phyloP scores from a whole-genome alignment of 2,329 filamentous ascomycete genomes.

The Alternaria tenuissima region DNA sequence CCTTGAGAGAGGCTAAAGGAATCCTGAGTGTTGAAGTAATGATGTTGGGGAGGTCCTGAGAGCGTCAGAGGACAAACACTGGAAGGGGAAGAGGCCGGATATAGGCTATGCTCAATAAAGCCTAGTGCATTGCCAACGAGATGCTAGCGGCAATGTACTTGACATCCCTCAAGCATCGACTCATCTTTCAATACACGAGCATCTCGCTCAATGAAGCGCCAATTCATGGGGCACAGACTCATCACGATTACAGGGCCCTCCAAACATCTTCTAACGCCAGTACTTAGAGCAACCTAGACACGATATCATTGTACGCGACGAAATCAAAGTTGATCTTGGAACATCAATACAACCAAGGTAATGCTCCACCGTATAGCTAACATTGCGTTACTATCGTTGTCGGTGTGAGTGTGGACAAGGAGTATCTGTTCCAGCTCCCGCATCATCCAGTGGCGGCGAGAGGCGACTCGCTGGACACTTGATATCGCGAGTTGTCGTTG shows the following conservation, averaged over 20 bases:
- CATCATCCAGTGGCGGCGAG: neutral
- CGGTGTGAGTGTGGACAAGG: neutral
- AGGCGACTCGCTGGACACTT: neutral
- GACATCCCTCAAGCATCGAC: neutral
- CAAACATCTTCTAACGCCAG: neutral
- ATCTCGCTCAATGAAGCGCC: too few relatives aligned
- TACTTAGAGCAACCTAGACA: neutral
- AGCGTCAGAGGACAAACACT: neutral
- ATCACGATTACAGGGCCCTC: neutral
- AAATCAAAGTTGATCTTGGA: neutral
- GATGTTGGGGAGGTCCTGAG: neutral
- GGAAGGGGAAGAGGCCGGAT: neutral
- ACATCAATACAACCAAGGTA: neutral
- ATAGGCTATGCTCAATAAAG: neutral
- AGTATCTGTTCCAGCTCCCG: neutral
- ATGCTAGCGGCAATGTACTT: neutral
- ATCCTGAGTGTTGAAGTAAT: neutral
- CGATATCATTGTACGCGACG: neutral
- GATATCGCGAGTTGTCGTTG: too few relatives aligned
- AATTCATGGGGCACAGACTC: accelerated
- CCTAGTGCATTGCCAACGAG: neutral
- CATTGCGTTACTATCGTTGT: accelerated
- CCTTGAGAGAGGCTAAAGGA: neutral
- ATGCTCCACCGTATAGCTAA: too few relatives aligned
- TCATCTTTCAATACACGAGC: neutral